Percentiles rank a stretch among this genome's conserved stretches.
Conservation (phyloP, 2,329 filamentous ascomycete species). For the Pseudophaeomoniella oleicola region DNA sequence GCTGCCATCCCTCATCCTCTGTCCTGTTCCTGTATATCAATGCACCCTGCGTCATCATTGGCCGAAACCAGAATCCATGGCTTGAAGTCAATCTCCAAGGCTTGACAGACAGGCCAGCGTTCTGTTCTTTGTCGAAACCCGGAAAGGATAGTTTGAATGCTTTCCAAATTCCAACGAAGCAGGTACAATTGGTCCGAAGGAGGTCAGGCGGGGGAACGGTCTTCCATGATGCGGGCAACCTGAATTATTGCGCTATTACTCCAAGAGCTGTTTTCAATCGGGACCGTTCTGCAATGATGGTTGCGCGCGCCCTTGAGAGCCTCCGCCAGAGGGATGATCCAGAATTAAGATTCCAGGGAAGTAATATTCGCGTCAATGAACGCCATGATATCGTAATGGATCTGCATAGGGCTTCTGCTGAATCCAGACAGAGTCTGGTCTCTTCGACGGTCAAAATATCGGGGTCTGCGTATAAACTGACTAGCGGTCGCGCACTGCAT, state of each 20-base stretch:
- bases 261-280: conserved; percentile 64
- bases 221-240: conserved; percentile 83
- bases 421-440: conserved; percentile 15
- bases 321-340: background rate
- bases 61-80: conserved; percentile 97
- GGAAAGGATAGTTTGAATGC: conserved; percentile 2
- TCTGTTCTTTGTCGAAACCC: background rate
- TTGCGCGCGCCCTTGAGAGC: conserved; percentile 57
- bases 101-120: conserved; percentile 31
- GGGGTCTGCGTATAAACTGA: conserved; percentile 91
- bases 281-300: conserved; percentile 82
- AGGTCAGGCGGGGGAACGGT: conserved; percentile 84
- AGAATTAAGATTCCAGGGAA: conserved; percentile 16
- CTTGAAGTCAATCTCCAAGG: conserved; percentile 65
- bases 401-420: conserved; percentile 6
- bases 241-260: conserved; percentile 88
- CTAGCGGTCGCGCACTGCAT: conserved; percentile 64
- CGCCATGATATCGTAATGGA: conserved; percentile 80
- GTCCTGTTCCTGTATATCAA: conserved; percentile 84
- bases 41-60: conserved; percentile 73
- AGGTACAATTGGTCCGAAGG: conserved; percentile 57
- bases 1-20: conserved; percentile 54
- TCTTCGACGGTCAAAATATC: conserved; percentile 59
- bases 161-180: conserved; percentile 12
- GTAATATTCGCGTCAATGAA: conserved; percentile 63